These are phyloP conservation scores for Cinnamomum chago DNA, from an alignment of 164 flowering plant species.

Conservation along the genomic window DNA sequence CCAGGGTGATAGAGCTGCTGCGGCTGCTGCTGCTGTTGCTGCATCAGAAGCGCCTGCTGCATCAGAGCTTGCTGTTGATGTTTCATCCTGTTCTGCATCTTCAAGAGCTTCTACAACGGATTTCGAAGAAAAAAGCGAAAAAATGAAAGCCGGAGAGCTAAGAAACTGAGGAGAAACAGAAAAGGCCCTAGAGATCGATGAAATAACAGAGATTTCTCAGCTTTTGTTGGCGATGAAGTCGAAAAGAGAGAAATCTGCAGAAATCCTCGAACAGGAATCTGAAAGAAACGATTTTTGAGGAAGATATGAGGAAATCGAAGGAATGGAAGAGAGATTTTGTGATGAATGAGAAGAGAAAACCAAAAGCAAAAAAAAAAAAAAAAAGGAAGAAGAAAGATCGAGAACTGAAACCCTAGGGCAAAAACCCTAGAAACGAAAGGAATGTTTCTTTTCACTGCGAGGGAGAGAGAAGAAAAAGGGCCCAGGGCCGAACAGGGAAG, in stretches of 20 bases:
- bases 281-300: neutral
- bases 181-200: neutral
- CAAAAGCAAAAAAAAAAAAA: neutral
- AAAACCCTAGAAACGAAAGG: conserved; percentile 2
- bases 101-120: neutral
- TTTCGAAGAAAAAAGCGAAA: neutral
- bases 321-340: neutral
- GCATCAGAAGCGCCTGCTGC: conserved; percentile 44
- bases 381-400: neutral
- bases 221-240: neutral
- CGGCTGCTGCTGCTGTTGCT: conserved; percentile 68
- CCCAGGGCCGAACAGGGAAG: neutral
- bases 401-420: neutral
- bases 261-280: neutral
- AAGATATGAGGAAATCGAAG: neutral
- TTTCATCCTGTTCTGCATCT: conserved; percentile 71
- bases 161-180: neutral
- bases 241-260: neutral
- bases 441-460: neutral
- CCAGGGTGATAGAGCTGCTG: conserved; percentile 36
- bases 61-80: conserved; percentile 47
- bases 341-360: neutral
- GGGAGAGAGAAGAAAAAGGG: neutral
- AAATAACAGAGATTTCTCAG: neutral
- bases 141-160: neutral